These are phyloP conservation scores for Alternaria hordeiaustralica DNA, from an alignment of 2,329 filamentous ascomycete species.

Conservation along the genomic window DNA sequence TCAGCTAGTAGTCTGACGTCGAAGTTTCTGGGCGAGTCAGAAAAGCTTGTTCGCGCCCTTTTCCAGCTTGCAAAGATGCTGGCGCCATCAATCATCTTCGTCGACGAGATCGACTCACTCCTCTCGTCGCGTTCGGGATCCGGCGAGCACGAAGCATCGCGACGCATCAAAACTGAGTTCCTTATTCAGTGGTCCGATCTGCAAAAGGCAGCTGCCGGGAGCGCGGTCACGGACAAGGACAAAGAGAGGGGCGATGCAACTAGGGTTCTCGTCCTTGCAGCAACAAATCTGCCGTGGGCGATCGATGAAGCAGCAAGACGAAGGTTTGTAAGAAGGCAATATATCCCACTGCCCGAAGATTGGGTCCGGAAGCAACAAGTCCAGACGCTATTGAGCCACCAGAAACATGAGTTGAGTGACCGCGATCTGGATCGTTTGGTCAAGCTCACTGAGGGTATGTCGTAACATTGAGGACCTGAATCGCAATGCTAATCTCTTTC, in stretches of 20 bases:
- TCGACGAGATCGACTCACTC: slow-evolving; percentile 96
- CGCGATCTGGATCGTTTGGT: slow-evolving; percentile 77
- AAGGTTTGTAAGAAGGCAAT: slow-evolving; percentile 90
- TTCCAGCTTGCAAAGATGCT: slow-evolving; percentile 88
- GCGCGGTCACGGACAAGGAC: slow-evolving; percentile 71
- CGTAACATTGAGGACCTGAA: background rate
- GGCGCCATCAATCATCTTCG: slow-evolving; percentile 95
- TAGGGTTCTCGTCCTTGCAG: slow-evolving; percentile 88
- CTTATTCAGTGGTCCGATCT: slow-evolving; percentile 97
- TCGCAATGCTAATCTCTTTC: background rate
- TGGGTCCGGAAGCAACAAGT: slow-evolving; percentile 82
- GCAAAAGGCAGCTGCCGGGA: slow-evolving; percentile 86
- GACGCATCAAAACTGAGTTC: slow-evolving; percentile 96
- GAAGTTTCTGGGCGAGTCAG: slow-evolving; percentile 94
- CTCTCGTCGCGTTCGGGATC: slow-evolving; percentile 78
- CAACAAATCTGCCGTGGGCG: slow-evolving; percentile 95
- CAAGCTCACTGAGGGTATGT: slow-evolving; percentile 79
- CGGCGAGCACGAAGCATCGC: slow-evolving; percentile 89
- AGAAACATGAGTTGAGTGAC: slow-evolving; percentile 80
- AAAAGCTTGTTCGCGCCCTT: slow-evolving; percentile 92
- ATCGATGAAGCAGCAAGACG: slow-evolving; percentile 94
- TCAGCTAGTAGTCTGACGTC: slow-evolving; percentile 92
- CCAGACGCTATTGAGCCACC: slow-evolving; percentile 78
- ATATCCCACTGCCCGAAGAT: slow-evolving; percentile 90
- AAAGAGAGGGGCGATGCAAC: slow-evolving; percentile 80